Evolutionary conservation across 1,139 yeast species (phyloP).

Genomic region (Magnusiomyces sp.): DNA sequence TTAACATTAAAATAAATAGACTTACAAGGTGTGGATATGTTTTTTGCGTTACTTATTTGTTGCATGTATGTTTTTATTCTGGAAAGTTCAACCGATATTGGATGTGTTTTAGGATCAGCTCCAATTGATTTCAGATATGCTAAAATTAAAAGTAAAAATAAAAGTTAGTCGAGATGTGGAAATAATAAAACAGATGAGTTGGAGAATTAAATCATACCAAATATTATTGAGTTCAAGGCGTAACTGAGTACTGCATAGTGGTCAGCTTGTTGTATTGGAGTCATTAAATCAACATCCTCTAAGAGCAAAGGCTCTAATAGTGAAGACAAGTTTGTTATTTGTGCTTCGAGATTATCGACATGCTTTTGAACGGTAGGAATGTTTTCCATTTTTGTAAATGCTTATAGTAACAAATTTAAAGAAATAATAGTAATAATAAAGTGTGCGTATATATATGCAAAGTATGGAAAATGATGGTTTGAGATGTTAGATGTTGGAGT

Average conservation of each 20-base stretch:
- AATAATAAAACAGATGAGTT: slow-evolving; percentile 29
- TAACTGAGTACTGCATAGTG: slow-evolving; percentile 32
- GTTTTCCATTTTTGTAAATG: slow-evolving; percentile 22
- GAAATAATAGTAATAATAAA: no score
- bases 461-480: no score
- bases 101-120: slow-evolving; percentile 47
- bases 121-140: slow-evolving; percentile 59
- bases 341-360: slow-evolving; percentile 23
- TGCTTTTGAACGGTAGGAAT: slow-evolving; percentile 20
- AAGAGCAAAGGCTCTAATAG: slow-evolving; percentile 24
- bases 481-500: no score
- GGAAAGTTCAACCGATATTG: slow-evolving; percentile 60
- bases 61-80: slow-evolving; percentile 65
- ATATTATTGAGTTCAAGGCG: slow-evolving; percentile 36
- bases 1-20: no score
- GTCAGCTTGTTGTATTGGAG: slow-evolving; percentile 29
- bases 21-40: background rate
- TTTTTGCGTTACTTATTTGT: slow-evolving; percentile 43
- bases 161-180: slow-evolving; percentile 31
- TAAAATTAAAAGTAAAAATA: background rate
- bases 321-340: slow-evolving; percentile 24
- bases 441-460: no score
- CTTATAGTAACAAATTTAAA: no score
- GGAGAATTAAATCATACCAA: slow-evolving; percentile 17
- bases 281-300: slow-evolving; percentile 24